Evolutionary conservation across 805 yeast species (phyloP), one percentile per base, ranked within the genome.

Genomic region (Saccharomyces kudriavzevii): DNA sequence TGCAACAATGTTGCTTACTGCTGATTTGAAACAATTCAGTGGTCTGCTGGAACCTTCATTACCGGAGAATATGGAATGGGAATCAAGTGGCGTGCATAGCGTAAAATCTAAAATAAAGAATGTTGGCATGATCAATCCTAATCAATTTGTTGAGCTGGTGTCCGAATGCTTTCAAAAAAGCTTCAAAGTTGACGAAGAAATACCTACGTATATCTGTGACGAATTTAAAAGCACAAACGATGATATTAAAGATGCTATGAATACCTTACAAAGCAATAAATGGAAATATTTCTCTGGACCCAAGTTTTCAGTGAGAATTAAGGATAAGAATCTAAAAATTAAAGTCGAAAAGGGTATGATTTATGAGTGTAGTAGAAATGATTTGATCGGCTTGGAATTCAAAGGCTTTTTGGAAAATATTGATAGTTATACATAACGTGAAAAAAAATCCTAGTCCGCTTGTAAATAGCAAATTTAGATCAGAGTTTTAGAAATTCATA

Each of bases 1-100:
- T 71, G 99, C 97, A 0, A 94, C 99, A 0, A 88, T 94, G 96
- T 74, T 94, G 6, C 72, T 94, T 25, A 72, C 79, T 52, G 83
- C 95, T 45, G 74, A 83, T 40, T 70, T 94, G 26, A 75, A 74
- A n/a, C 69, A 76, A 0, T 73, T 94, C 54, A 74, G 83, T 1
- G 74, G 79, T n/a, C 66, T 89, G 13, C 73, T 94, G 54, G 76
- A 77, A 35, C 72, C 83, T 14, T 77, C 75, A 46, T 68, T 70
- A 10, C 57, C 69, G 1, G 59, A 68, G 3, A 82, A 81, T 1
- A 74, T 84, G 1, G 73, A 68, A 20, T 69, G 82, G 52, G 69
- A 62, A 14, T 71, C 75, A 43, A 70, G 74, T 31, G 80, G 84
- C 9, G 89, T 92, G 1, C 82, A 80, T 30, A 88, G 96, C 28